phyloP scores from a whole-genome alignment of 2,329 filamentous ascomycete genomes.

The Hyphodiscus sp. region DNA sequence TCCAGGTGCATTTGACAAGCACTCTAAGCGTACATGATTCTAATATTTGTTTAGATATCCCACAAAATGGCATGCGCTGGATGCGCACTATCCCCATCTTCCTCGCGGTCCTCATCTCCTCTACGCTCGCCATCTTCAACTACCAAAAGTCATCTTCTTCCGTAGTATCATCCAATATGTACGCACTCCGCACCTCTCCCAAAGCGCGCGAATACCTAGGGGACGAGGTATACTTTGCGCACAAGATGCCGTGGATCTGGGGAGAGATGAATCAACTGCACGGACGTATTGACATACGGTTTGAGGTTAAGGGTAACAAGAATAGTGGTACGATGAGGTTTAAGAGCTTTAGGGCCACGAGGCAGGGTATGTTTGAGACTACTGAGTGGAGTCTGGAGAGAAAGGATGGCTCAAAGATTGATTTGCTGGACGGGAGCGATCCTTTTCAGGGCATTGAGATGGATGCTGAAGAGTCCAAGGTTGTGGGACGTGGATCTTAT shows the following conservation, averaged over 20 bases:
- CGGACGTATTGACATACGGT: slow-evolving; percentile 80
- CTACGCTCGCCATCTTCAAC: slow-evolving; percentile 90
- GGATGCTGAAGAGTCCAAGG: slow-evolving; percentile 36
- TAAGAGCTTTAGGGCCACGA: slow-evolving; percentile 63
- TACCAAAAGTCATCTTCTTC: slow-evolving; percentile 93
- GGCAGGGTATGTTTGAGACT: slow-evolving; percentile 67
- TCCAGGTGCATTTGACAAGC: slow-evolving; percentile 42
- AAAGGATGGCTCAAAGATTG: slow-evolving; percentile 52
- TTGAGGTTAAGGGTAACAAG: slow-evolving; percentile 77
- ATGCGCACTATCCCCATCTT: slow-evolving; percentile 75
- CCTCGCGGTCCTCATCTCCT: slow-evolving; percentile 60
- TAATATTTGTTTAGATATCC: slow-evolving; percentile 17
- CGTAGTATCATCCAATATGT: slow-evolving; percentile 81
- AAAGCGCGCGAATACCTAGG: slow-evolving; percentile 72
- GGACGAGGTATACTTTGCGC: slow-evolving; percentile 77
- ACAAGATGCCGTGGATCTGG: slow-evolving; percentile 75
- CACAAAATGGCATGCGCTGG: slow-evolving; percentile 45
- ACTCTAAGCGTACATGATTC: background rate
- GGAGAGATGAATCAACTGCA: slow-evolving; percentile 91
- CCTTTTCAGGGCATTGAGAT: slow-evolving; percentile 53
- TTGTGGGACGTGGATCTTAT: slow-evolving; percentile 33
- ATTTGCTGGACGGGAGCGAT: slow-evolving; percentile 67
- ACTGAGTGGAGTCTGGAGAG: slow-evolving; percentile 81
- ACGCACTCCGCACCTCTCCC: slow-evolving; percentile 77
- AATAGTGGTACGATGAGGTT: slow-evolving; percentile 71